phyloP scores from a whole-genome alignment of 495 filamentous ascomycete species.

The Parmelia sp. region DNA sequence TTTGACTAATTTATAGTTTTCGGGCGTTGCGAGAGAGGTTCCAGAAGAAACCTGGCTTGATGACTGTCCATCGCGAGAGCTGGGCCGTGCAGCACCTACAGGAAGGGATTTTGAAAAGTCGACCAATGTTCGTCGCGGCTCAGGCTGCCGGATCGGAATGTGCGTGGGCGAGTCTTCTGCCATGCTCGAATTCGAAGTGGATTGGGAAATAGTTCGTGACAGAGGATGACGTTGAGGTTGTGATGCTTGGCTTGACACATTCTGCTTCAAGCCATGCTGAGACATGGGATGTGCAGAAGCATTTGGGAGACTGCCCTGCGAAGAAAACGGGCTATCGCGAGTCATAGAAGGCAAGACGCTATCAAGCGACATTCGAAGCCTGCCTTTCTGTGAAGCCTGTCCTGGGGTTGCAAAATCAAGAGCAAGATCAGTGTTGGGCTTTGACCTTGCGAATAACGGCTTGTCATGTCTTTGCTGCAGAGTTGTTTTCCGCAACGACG shows the following conservation, averaged over 20 bases:
- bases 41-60: constrained; percentile 43
- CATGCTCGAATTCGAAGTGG: constrained; percentile 72
- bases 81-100: constrained; percentile 53
- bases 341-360: constrained; percentile 52
- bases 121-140: constrained; percentile 46
- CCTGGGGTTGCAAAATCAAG: constrained; percentile 45
- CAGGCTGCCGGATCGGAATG: constrained; percentile 49
- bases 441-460: constrained; percentile 48
- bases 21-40: constrained; percentile 69
- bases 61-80: constrained; percentile 27
- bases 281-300: constrained; percentile 46
- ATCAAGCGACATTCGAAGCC: constrained; percentile 72
- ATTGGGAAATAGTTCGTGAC: constrained; percentile 75
- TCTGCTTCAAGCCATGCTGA: constrained; percentile 25
- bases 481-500: constrained; percentile 77
- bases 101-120: constrained; percentile 80
- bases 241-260: constrained; percentile 32
- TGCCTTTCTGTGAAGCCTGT: constrained; percentile 39
- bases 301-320: constrained; percentile 46
- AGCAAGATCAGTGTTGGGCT: constrained; percentile 32
- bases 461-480: constrained; percentile 71
- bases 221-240: constrained; percentile 67
- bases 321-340: constrained; percentile 59
- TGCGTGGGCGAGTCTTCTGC: constrained; percentile 69
- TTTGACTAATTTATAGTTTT: constrained; percentile 75